Base-by-base conservation (phyloP, 225 moss, liverwort and hornwort species). In the Climacium dendroides region DNA sequence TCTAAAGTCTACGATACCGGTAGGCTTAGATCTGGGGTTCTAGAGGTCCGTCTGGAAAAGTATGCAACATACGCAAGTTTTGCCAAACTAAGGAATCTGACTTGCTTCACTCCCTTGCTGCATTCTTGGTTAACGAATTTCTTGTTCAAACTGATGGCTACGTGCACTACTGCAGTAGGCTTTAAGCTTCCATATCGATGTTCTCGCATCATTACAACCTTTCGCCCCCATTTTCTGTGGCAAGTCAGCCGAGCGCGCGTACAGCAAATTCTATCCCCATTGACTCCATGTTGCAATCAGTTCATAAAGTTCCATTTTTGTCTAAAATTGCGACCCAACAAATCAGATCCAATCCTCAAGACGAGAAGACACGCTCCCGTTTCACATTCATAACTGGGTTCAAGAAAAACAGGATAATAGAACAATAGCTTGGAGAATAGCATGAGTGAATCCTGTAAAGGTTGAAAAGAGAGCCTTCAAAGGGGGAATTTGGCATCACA, bases 71-170 rank as follows among this genome's bases (percentile, higher is more conserved):
- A 14, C 5, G 5, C 34, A 47, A 62, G 32, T 4, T 82, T 52
- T 26, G 12, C 50, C 62, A 10, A 32, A 47, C 7, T 5, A 45
- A 47, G 10, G 7, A 41, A 55, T 26, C 7, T 18, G 78, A 57
- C 57, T 26, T 45, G n/a, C 57, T 53, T 14, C 14, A 14, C 35
- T 20, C 65, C 13, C 47, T 57, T 57, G 76, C 59, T 87, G 58
- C 58, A 34, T 83, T 9, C 19, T 39, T 37, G 71, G 39, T 6
- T 15, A 48, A 37, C 8, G 22, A 19, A 7, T 81, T 50, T 87
- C 39, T 88, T 90, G 90, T 90, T 94, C 37, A 91, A 93, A 88
- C 90, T 92, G 91, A 92, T 95, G 95, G 86, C 91, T 41, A 89
- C 88, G 16, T 19, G 32, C 74, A 19, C 76, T 6, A 3, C 9